Conservation (phyloP, 2,329 filamentous ascomycete species). For the Herpotrichia juniperi region DNA sequence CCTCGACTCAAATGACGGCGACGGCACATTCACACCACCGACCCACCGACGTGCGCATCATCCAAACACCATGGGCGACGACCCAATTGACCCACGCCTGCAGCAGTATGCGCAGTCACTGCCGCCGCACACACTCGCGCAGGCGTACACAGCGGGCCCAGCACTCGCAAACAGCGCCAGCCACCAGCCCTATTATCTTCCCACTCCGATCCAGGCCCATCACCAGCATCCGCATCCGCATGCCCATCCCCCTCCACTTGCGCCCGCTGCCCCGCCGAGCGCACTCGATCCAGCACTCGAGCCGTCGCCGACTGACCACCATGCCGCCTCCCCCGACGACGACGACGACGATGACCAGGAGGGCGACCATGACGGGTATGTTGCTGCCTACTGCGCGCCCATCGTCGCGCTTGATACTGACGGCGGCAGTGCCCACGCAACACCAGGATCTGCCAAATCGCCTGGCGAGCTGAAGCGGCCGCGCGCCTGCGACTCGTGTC, state of each 20-base stretch:
- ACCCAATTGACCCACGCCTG: slow-evolving; percentile 5
- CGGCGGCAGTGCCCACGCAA: slow-evolving; percentile 25
- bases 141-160: slow-evolving; percentile 30
- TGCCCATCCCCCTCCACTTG: slow-evolving; percentile 26
- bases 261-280: slow-evolving; percentile 21
- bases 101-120: slow-evolving; percentile 34
- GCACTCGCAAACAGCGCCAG: slow-evolving; percentile 23
- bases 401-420: not conserved
- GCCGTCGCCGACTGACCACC: slow-evolving; percentile 31
- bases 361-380: slow-evolving; percentile 37
- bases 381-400: slow-evolving; percentile 1
- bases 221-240: slow-evolving; percentile 14
- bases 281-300: slow-evolving; percentile 39
- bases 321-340: slow-evolving; percentile 22
- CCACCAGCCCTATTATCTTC: slow-evolving; percentile 39
- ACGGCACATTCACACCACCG: not conserved
- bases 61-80: not conserved
- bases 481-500: slow-evolving; percentile 55
- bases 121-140: slow-evolving; percentile 27
- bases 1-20: not conserved
- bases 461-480: slow-evolving; percentile 52
- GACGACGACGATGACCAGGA: slow-evolving; percentile 38
- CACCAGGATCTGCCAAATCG: slow-evolving; percentile 38
- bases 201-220: slow-evolving; percentile 16
- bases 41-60: slow-evolving; percentile 1